Evolutionary conservation across 805 yeast species (phyloP), one percentile per base, ranked within the genome.

Genomic region (Ascoidea tarda): DNA sequence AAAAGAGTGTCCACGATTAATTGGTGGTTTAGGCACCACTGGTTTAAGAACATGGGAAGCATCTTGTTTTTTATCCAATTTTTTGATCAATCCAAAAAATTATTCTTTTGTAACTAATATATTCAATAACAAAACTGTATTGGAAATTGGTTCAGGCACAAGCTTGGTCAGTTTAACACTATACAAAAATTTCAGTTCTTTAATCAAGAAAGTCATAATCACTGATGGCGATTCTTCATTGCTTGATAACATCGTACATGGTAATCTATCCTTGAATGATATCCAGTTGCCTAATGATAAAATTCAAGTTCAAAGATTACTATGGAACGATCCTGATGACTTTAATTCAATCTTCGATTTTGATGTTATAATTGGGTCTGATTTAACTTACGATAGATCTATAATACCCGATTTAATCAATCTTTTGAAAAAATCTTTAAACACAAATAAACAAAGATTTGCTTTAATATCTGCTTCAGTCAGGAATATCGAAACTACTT

Each of bases 1-100:
- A 3, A 67, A 66, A 54, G 93, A 85, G 59, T 72, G 78, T 0
- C 91, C 90, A 0, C 70, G 74, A 52, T 56, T 84, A 51, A 77
- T 85, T 12, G 76, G 86, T 45, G 87, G 87, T 0, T 62, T 68
- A n/a, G 95, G 95, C 5, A 83, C 95, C 0, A 91, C 97, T 0
- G 97, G 97, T 0, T 67, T 80, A 52, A 70, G 97, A 46, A 91
- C 97, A 0, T 90, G 97, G 98, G 96, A 88, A 62, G 97, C 96
- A 2, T 84, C 96, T 0, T 58, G 86, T 5, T 87, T 71, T 51
- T 66, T 91, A 6, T 69, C 84, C 1, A 73, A 79, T 46, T 83
- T 68, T 58, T 58, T 86, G 14, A 57, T 69, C 1, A 38, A 38
- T 38, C 8, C 14, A 10, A 8, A 33, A 16, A 32, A 42, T 10